These are phyloP conservation scores for Magnaporthales sp. DNA, from an alignment of 2,329 filamentous ascomycete genomes.

Conservation along the genomic window DNA sequence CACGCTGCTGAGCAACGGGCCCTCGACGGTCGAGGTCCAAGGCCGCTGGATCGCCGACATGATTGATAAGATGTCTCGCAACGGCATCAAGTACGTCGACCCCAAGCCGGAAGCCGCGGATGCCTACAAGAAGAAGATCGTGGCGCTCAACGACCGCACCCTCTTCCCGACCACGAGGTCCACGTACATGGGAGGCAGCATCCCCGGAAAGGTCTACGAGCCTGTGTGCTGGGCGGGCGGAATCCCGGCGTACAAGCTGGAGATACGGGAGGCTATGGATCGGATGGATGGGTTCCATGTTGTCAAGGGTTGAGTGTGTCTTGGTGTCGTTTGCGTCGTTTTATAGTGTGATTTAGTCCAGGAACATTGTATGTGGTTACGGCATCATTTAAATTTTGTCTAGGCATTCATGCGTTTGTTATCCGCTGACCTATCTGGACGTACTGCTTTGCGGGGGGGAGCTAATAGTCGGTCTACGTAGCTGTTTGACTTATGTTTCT, in stretches of 20 bases:
- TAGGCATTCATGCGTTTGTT: too few relatives aligned
- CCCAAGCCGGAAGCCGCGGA: conserved; percentile 33
- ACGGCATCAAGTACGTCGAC: conserved; percentile 41
- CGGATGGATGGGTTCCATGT: neutral
- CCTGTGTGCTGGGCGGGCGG: conserved; percentile 25
- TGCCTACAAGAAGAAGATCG: conserved; percentile 39
- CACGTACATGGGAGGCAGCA: conserved; percentile 47
- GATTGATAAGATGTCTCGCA: conserved; percentile 37
- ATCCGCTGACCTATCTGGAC: too few relatives aligned
- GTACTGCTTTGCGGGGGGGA: too few relatives aligned
- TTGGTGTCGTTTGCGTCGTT: neutral
- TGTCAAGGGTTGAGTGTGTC: neutral
- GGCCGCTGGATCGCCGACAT: conserved; percentile 45
- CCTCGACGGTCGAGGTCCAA: conserved; percentile 44
- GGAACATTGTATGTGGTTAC: too few relatives aligned
- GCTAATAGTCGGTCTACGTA: too few relatives aligned
- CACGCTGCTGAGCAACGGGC: conserved; percentile 46
- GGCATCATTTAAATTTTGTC: too few relatives aligned
- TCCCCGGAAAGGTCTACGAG: conserved; percentile 45
- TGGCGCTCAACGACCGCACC: conserved; percentile 33
- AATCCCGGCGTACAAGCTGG: neutral
- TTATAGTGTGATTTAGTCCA: too few relatives aligned
- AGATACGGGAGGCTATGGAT: neutral
- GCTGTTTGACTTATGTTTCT: too few relatives aligned
- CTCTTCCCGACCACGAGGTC: conserved; percentile 39